Conservation (phyloP, 2,329 filamentous ascomycete species). For the Trichoderma citrinoviride region DNA sequence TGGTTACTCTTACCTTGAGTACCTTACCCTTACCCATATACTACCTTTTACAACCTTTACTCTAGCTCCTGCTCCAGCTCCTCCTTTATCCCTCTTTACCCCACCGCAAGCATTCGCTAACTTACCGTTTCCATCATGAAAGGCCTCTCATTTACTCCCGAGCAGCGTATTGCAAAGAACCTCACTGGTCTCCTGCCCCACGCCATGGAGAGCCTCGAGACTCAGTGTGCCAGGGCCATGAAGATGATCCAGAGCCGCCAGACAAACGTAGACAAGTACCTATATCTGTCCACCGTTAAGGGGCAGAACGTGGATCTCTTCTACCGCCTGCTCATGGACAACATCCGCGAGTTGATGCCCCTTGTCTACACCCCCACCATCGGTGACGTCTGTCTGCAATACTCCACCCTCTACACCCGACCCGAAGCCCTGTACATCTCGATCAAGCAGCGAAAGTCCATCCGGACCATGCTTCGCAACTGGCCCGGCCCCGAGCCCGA, state of each 20-base stretch:
- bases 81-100: neutral
- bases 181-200: slow-evolving; percentile 65
- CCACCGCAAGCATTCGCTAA: neutral
- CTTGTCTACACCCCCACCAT: slow-evolving; percentile 88
- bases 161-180: slow-evolving; percentile 62
- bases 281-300: slow-evolving; percentile 75
- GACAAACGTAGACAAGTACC: slow-evolving; percentile 76
- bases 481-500: slow-evolving; percentile 89
- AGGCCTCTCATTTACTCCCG: slow-evolving; percentile 64
- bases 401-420: slow-evolving; percentile 92
- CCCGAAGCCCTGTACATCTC: slow-evolving; percentile 96
- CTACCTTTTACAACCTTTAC: neutral
- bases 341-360: slow-evolving; percentile 75
- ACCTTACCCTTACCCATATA: neutral
- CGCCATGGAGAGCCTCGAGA: slow-evolving; percentile 59
- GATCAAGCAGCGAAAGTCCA: slow-evolving; percentile 88
- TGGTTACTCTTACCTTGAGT: neutral
- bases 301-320: slow-evolving; percentile 76
- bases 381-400: slow-evolving; percentile 93
- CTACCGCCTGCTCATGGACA: slow-evolving; percentile 76
- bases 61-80: neutral
- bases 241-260: slow-evolving; percentile 69
- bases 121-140: slow-evolving; percentile 10
- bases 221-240: slow-evolving; percentile 64
- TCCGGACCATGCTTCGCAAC: slow-evolving; percentile 83